Evolutionary conservation across 2,329 filamentous ascomycete species (phyloP).

Genomic region (Helminthosporium solani): DNA sequence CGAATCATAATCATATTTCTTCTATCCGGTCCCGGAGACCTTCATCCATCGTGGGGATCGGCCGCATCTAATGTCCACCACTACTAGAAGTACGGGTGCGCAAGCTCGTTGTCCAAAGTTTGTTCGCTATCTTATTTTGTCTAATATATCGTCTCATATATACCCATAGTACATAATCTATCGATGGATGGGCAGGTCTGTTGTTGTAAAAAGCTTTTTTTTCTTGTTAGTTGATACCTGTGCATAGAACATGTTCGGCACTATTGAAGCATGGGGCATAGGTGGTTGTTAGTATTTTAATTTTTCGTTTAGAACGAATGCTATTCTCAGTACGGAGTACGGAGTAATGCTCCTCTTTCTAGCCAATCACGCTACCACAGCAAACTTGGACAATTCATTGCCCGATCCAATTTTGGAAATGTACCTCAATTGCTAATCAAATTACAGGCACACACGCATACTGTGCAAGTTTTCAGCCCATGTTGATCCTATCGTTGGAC

Average conservation of each 20-base stretch:
- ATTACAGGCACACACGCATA: too few species aligned
- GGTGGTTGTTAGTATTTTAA: background rate
- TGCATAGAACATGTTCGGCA: slow-evolving; percentile 6
- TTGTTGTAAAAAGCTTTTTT: slow-evolving; percentile 6
- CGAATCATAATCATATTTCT: slow-evolving; percentile 5
- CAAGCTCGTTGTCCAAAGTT: background rate
- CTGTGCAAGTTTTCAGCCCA: too few species aligned
- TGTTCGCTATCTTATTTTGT: background rate
- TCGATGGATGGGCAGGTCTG: background rate
- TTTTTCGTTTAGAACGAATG: background rate
- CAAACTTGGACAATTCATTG: too few species aligned
- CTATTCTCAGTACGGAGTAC: too few species aligned
- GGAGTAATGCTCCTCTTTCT: too few species aligned
- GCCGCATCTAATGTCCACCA: background rate
- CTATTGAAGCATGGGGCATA: slow-evolving; percentile 6
- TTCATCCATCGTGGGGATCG: slow-evolving; percentile 2
- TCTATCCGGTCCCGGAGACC: background rate
- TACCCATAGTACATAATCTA: slow-evolving; percentile 2
- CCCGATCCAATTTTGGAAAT: too few species aligned
- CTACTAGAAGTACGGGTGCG: background rate
- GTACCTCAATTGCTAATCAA: too few species aligned
- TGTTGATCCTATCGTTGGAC: background rate
- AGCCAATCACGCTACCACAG: too few species aligned
- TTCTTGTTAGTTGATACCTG: slow-evolving; percentile 10
- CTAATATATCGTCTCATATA: slow-evolving; percentile 4